phyloP scores from a whole-genome alignment of 108 stramenopile genomes.

The Cafeteria roenbergensis region DNA sequence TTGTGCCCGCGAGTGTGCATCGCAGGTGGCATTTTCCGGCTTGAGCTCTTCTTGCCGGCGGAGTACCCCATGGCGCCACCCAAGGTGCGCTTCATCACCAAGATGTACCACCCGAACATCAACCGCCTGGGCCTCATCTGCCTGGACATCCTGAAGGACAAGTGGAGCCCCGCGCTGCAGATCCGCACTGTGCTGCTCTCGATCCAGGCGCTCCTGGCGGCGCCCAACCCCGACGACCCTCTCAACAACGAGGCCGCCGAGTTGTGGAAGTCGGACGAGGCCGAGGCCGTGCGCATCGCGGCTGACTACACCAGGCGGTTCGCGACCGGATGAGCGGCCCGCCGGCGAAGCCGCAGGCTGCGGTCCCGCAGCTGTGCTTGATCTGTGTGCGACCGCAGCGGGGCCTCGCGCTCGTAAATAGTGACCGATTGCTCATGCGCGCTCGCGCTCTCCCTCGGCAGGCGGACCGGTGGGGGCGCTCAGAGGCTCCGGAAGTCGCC shows the following conservation, averaged over 20 bases:
- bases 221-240: conserved; percentile 96
- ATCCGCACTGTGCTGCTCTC: conserved; percentile 76
- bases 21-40: conserved; percentile 42
- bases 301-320: too few species aligned
- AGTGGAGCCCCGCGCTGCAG: conserved; percentile 97
- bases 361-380: too few species aligned
- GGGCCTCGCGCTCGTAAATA: too few species aligned
- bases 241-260: conserved; percentile 56
- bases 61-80: conserved; percentile 99
- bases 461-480: too few species aligned
- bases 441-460: too few species aligned
- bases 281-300: too few species aligned
- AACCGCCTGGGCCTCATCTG: conserved; percentile 90
- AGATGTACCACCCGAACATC: conserved; percentile 97
- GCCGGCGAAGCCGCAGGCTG: too few species aligned
- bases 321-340: too few species aligned
- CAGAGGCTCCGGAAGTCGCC: too few species aligned
- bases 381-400: too few species aligned
- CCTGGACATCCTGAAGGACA: conserved; percentile 96
- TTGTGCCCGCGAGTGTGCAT: neutral
- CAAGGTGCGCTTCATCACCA: conserved; percentile 93
- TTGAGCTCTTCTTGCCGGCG: conserved; percentile 86
- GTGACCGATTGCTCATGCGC: too few species aligned
- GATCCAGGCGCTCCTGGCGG: conserved; percentile 82
- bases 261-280: too few species aligned